These are phyloP conservation scores for Pseudopediastrum boryanum DNA, from an alignment of 139 green algal species.

Conservation along the genomic window DNA sequence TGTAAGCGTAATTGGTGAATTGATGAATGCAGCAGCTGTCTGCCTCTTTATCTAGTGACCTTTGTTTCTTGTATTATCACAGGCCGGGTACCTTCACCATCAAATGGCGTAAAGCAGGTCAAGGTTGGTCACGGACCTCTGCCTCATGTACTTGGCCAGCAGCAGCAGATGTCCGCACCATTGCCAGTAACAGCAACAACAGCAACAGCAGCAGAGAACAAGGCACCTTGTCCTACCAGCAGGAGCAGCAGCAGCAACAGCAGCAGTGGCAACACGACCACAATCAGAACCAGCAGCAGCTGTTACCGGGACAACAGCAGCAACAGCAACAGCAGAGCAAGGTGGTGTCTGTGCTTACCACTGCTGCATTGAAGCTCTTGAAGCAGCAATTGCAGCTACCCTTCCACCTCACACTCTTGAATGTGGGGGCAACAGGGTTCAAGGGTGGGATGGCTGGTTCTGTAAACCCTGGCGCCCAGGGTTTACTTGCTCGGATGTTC, in stretches of 20 bases:
- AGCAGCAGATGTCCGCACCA: neutral
- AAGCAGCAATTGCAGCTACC: slow-evolving; percentile 42
- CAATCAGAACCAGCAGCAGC: slow-evolving; percentile 25
- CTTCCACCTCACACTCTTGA: slow-evolving; percentile 79
- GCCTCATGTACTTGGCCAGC: slow-evolving; percentile 63
- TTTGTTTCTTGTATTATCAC: too few relatives aligned
- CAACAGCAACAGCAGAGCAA: neutral
- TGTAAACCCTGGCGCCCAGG: slow-evolving; percentile 1
- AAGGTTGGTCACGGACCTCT: slow-evolving; percentile 57
- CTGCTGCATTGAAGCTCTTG: slow-evolving; percentile 45
- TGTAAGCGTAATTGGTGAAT: too few relatives aligned
- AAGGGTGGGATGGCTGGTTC: neutral
- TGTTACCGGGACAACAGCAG: neutral
- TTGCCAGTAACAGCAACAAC: neutral
- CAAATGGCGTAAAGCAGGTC: slow-evolving; percentile 68
- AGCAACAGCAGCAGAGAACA: neutral
- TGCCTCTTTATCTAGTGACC: too few relatives aligned
- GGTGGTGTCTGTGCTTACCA: slow-evolving; percentile 32
- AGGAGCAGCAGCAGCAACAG: slow-evolving; percentile 16
- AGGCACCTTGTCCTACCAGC: neutral
- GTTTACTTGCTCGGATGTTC: neutral
- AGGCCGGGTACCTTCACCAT: slow-evolving; percentile 58
- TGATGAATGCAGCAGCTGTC: neutral
- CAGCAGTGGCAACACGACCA: neutral
- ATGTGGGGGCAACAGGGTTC: slow-evolving; percentile 65